Percentiles rank a stretch among this genome's conserved stretches.
Evolutionary conservation across 2,329 filamentous ascomycete genomes (phyloP).

Genomic region (Cercospora citrullina): DNA sequence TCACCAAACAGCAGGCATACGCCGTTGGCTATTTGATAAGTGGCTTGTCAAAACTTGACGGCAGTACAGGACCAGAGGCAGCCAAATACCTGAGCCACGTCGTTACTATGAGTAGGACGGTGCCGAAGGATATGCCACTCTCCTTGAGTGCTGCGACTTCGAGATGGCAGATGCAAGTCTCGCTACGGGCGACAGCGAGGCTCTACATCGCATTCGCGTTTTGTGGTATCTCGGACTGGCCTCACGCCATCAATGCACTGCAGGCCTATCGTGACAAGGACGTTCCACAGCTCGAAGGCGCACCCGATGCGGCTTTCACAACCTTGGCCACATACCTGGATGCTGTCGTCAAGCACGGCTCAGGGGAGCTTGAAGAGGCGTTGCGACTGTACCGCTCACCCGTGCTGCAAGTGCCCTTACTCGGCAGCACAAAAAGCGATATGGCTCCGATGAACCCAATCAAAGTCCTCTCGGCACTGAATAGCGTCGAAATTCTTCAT

Average conservation of each 20-base stretch:
- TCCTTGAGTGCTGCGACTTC: slow-evolving; percentile 39
- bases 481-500: slow-evolving; percentile 51
- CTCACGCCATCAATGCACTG: slow-evolving; percentile 48
- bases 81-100: slow-evolving; percentile 60
- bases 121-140: slow-evolving; percentile 18
- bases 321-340: slow-evolving; percentile 61
- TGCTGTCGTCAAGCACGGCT: slow-evolving; percentile 75
- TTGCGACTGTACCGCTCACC: slow-evolving; percentile 64
- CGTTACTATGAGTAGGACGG: slow-evolving; percentile 45
- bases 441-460: slow-evolving; percentile 43
- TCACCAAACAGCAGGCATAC: slow-evolving; percentile 61
- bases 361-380: slow-evolving; percentile 69
- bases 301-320: not conserved
- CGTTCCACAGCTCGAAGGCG: slow-evolving; percentile 4
- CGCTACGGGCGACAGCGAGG: slow-evolving; percentile 52
- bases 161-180: slow-evolving; percentile 62
- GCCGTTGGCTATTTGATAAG: slow-evolving; percentile 60
- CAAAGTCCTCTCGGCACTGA: slow-evolving; percentile 50
- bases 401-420: slow-evolving; percentile 55
- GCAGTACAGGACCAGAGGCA: slow-evolving; percentile 54
- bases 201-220: slow-evolving; percentile 70
- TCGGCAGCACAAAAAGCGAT: slow-evolving; percentile 24
- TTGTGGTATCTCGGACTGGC: slow-evolving; percentile 71
- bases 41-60: slow-evolving; percentile 57
- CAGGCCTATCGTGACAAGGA: slow-evolving; percentile 2